Evolutionary conservation across 345 rosid genomes (phyloP).

Genomic region (Hibiscus tridactylites): DNA sequence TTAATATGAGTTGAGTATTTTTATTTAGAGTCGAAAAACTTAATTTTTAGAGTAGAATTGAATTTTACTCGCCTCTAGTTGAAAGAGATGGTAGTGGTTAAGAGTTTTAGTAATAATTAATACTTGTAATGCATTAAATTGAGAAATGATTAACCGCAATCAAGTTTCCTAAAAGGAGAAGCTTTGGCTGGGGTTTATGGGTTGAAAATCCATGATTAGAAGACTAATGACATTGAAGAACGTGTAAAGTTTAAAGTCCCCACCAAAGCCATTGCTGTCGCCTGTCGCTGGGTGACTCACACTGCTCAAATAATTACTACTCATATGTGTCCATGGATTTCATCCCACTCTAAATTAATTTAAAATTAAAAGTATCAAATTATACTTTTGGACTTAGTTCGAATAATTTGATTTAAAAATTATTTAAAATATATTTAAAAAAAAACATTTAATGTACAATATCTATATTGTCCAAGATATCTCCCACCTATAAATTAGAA

Average conservation of each 20-base stretch:
- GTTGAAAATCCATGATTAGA: conserved; percentile 32
- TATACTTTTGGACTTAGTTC: too few relatives aligned
- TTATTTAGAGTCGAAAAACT: too few relatives aligned
- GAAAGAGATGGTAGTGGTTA: not conserved
- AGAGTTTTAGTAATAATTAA: not conserved
- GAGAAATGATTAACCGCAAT: conserved; percentile 23
- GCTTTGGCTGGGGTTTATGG: conserved; percentile 18
- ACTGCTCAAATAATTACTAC: not conserved
- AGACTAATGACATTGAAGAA: conserved; percentile 31
- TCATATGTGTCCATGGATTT: not conserved
- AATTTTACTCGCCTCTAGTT: not conserved
- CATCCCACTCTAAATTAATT: not conserved
- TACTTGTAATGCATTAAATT: not conserved
- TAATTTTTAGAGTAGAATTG: too few relatives aligned
- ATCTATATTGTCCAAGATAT: too few relatives aligned
- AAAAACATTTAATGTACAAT: too few relatives aligned
- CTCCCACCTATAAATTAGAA: too few relatives aligned
- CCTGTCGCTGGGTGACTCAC: not conserved
- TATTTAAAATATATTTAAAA: too few relatives aligned
- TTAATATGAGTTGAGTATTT: too few relatives aligned
- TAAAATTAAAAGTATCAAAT: not conserved
- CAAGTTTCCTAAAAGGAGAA: conserved; percentile 28
- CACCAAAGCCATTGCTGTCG: not conserved
- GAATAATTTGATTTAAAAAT: too few relatives aligned
- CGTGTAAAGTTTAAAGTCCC: conserved; percentile 44